A percentile compares a stretch with the other conserved stretches of the same genome.
Conservation (phyloP, 768 basidiomycete genomes). For the Xanthoconium stramineum region DNA sequence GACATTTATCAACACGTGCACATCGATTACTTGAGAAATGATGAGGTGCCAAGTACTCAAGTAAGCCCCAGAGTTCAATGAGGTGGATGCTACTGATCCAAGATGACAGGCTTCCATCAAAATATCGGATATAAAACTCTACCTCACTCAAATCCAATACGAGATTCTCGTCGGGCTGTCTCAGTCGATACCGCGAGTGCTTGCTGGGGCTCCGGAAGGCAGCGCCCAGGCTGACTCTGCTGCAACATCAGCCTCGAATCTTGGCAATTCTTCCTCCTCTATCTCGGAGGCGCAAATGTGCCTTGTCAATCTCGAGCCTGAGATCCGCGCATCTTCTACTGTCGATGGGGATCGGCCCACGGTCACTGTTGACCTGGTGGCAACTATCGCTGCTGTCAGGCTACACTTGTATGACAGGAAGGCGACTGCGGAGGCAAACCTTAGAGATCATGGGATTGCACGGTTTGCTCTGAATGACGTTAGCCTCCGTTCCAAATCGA, state of each 20-base stretch:
- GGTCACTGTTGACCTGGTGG: constrained; percentile 70
- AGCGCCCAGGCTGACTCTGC: constrained; percentile 29
- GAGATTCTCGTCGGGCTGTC: constrained; percentile 61
- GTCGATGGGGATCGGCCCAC: constrained; percentile 38
- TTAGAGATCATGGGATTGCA: constrained; percentile 80
- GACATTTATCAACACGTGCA: constrained; percentile 61
- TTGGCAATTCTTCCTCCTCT: background rate
- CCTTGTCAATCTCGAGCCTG: constrained; percentile 45
- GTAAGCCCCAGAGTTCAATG: constrained; percentile 38
- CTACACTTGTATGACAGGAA: constrained; percentile 80
- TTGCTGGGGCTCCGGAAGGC: constrained; percentile 48
- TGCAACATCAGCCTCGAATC: constrained; percentile 15
- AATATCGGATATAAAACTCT: constrained; percentile 80
- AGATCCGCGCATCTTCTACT: constrained; percentile 40
- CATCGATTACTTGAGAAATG: constrained; percentile 50
- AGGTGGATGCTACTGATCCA: constrained; percentile 3
- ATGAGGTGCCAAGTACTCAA: constrained; percentile 67
- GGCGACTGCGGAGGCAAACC: constrained; percentile 52
- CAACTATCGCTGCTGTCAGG: constrained; percentile 68
- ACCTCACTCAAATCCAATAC: constrained; percentile 85
- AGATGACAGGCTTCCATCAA: constrained; percentile 56
- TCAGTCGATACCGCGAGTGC: constrained; percentile 64
- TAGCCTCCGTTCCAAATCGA: constrained; percentile 72
- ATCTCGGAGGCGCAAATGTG: constrained; percentile 2
- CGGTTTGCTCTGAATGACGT: constrained; percentile 81